Evolutionary conservation across 306 rosid species (phyloP), one percentile per base, ranked within the genome.

Genomic region (Dryas alaskensis): DNA sequence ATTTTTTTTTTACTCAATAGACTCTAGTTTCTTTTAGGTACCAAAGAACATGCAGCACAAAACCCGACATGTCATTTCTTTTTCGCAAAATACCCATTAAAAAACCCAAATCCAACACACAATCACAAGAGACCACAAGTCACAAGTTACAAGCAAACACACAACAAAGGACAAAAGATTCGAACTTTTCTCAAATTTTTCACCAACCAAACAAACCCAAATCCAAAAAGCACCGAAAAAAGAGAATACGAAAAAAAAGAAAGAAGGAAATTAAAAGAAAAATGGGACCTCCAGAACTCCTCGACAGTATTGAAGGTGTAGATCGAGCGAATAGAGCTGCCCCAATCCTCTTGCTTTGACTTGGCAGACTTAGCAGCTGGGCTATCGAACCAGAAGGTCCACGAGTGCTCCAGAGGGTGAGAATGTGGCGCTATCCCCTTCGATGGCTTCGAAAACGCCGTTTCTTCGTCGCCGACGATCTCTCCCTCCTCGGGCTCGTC

Each of bases 381-480:
- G 51, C 66, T 92, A 74, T 92, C 97, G 75, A 95, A 95, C 99
- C 98, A 92, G 85, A 95, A 95, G 48, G 99, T 95, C 98, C 98
- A 95, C 0, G 96, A 84, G 67, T 90, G 76, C 88, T 95, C 98
- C 17, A 95, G 87, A 9, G 88, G 89, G 78, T 89, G 97, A 14
- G 84, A 75, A 76, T 81, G 85, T 6, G 65, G 83, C 13, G 67
- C 77, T 16, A 73, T 37, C 31, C 81, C 70, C 43, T 76, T 27
- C 10, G 90, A 65, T 5, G 77, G 73, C 73, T 81, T 87, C 63
- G 89, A 87, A 2, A 88, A 73, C 60, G 75, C 81, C 44, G 85
- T 63, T 8, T 79, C 92, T 1, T 82, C 91, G 4, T 73, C 95
- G 7, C 84, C 92, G 13, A 69, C 79, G 86, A 92, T 88, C 91